These are phyloP conservation scores for Solanum chacoense DNA, from an alignment of 305 asterid species.

Conservation along the genomic window DNA sequence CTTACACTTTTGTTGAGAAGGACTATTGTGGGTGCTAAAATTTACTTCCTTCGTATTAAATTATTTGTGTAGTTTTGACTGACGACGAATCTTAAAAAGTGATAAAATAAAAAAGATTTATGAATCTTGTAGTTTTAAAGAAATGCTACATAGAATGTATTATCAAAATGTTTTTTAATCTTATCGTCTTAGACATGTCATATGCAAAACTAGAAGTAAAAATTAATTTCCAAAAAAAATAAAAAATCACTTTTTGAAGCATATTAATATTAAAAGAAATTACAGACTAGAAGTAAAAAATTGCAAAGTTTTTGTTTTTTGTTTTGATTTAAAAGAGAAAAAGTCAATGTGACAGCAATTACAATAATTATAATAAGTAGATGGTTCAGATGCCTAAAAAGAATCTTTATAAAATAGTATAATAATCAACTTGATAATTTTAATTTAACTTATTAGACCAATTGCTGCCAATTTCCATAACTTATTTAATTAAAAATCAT, in stretches of 20 bases:
- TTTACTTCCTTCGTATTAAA: not conserved
- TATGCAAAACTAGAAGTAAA: not conserved
- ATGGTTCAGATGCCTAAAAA: not conserved
- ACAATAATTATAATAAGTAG: not conserved
- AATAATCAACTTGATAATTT: not conserved
- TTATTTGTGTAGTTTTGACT: too few species aligned
- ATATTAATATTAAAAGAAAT: too few species aligned
- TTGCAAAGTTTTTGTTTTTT: not conserved
- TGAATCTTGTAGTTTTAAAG: too few species aligned
- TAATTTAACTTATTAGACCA: not conserved
- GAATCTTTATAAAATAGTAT: not conserved
- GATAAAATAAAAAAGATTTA: too few species aligned
- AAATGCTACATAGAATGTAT: not conserved
- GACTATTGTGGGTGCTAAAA: not conserved
- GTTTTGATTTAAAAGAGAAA: not conserved
- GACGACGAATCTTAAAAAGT: too few species aligned
- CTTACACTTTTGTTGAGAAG: not conserved
- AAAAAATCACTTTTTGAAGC: not conserved
- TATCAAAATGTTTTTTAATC: rapidly evolving
- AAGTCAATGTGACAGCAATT: not conserved
- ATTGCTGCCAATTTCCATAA: not conserved
- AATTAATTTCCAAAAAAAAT: too few species aligned
- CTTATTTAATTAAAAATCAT: not conserved
- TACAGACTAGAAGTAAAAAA: not conserved
- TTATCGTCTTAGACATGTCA: not conserved